Evolutionary conservation across 129 eudicot species (phyloP).

Genomic region (Lonicera japonica): DNA sequence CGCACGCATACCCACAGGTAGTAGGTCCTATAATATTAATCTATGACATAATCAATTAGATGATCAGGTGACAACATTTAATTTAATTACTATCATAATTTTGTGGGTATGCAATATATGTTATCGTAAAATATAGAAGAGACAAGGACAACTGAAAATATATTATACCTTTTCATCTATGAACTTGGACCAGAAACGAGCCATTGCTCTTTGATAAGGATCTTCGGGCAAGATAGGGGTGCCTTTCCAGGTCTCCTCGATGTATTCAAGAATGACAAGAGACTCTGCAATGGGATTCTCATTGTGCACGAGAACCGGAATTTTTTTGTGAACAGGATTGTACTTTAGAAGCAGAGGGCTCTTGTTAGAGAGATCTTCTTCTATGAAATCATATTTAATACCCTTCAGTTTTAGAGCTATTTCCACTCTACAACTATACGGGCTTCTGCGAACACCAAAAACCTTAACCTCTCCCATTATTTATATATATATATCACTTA

Average conservation of each 20-base stretch:
- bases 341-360: slow-evolving; percentile 27
- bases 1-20: no score
- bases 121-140: no score
- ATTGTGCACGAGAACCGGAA: slow-evolving; percentile 34
- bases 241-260: slow-evolving; percentile 31
- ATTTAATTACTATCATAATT: no score
- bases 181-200: slow-evolving; percentile 48
- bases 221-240: slow-evolving; percentile 27
- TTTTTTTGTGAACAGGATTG: slow-evolving; percentile 40
- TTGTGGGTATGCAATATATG: no score
- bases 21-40: no score
- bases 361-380: slow-evolving; percentile 23
- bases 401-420: slow-evolving; percentile 40
- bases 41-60: no score
- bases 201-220: slow-evolving; percentile 36
- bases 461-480: slow-evolving; percentile 24
- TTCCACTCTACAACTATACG: slow-evolving; percentile 23
- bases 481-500: neutral
- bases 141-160: neutral
- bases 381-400: slow-evolving; percentile 18
- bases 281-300: slow-evolving; percentile 37
- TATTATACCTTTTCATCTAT: slow-evolving; percentile 37
- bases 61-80: no score
- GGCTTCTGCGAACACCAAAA: slow-evolving; percentile 28
- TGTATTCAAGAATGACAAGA: slow-evolving; percentile 35